Conservation (phyloP, 192 early-diverging fungal genomes). For the Rhizoclosmatium globosum region DNA sequence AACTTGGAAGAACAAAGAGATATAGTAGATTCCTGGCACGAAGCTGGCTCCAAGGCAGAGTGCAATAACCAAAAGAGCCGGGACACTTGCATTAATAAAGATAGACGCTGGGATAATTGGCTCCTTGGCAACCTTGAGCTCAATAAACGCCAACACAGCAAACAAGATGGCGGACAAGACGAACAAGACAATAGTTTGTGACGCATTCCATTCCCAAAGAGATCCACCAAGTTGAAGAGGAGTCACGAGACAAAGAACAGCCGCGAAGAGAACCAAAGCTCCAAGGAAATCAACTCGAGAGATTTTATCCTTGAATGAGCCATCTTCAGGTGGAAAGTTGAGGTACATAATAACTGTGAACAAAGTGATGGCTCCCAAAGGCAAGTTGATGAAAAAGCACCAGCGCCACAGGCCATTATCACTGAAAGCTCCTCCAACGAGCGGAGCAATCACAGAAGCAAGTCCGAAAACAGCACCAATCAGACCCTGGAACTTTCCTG, state of each 20-base stretch:
- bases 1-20: conserved; percentile 64
- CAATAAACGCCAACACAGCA: conserved; percentile 64
- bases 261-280: conserved; percentile 58
- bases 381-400: conserved; percentile 73
- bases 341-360: conserved; percentile 64
- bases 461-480: conserved; percentile 83
- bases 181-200: conserved; percentile 69
- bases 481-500: conserved; percentile 81
- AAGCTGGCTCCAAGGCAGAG: conserved; percentile 55
- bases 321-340: conserved; percentile 63
- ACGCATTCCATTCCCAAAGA: conserved; percentile 67
- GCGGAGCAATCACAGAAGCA: conserved; percentile 82
- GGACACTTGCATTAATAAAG: conserved; percentile 62
- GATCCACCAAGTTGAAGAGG: conserved; percentile 80
- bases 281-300: conserved; percentile 75
- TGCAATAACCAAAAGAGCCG: conserved; percentile 39
- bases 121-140: conserved; percentile 68
- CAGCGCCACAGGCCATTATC: conserved; percentile 54
- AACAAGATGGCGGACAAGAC: conserved; percentile 60
- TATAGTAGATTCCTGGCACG: conserved; percentile 71
- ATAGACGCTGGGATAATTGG: conserved; percentile 77
- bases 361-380: conserved; percentile 75
- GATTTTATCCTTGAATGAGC: conserved; percentile 62
- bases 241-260: conserved; percentile 67
- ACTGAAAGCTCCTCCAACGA: conserved; percentile 86